phyloP scores from a whole-genome alignment of 2,329 filamentous ascomycete species.

The Claviceps lovelessii region DNA sequence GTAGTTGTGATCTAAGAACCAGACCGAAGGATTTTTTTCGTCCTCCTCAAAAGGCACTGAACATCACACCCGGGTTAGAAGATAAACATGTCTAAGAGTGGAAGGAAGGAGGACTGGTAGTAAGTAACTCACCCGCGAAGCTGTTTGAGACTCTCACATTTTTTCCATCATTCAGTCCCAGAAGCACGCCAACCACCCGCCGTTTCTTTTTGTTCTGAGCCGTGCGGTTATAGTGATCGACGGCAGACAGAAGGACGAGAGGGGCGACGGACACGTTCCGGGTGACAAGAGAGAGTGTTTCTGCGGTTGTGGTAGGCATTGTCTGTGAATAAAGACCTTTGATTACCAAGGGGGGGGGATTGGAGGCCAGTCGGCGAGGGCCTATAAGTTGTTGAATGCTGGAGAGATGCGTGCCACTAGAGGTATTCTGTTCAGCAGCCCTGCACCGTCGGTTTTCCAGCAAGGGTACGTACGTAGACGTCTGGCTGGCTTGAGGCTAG shows the following conservation, averaged over 20 bases:
- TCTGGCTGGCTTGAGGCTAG: constrained; percentile 2
- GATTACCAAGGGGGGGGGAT: neutral
- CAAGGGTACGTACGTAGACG: neutral
- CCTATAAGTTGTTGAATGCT: neutral
- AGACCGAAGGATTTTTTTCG: constrained; percentile 94
- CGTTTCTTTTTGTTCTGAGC: constrained; percentile 72
- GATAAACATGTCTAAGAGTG: constrained; percentile 1
- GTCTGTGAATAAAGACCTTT: constrained; percentile 17
- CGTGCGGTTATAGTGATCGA: constrained; percentile 95
- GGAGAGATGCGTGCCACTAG: neutral
- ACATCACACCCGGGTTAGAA: constrained; percentile 5
- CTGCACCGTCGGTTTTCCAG: neutral
- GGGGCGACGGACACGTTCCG: constrained; percentile 94
- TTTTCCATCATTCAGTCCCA: constrained; percentile 93
- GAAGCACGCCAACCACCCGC: constrained; percentile 83
- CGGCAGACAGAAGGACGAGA: constrained; percentile 89
- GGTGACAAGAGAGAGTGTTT: constrained; percentile 87
- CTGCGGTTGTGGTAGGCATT: constrained; percentile 94
- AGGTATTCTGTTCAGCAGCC: neutral
- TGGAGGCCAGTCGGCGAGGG: neutral
- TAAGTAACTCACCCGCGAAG: constrained; percentile 60
- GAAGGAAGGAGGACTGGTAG: neutral
- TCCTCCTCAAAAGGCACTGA: constrained; percentile 96
- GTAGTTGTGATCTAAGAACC: constrained; percentile 99
- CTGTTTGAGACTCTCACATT: constrained; percentile 97